Evolutionary conservation across 257 asterid genomes (phyloP).

Genomic region (Ocimum tenuiflorum): DNA sequence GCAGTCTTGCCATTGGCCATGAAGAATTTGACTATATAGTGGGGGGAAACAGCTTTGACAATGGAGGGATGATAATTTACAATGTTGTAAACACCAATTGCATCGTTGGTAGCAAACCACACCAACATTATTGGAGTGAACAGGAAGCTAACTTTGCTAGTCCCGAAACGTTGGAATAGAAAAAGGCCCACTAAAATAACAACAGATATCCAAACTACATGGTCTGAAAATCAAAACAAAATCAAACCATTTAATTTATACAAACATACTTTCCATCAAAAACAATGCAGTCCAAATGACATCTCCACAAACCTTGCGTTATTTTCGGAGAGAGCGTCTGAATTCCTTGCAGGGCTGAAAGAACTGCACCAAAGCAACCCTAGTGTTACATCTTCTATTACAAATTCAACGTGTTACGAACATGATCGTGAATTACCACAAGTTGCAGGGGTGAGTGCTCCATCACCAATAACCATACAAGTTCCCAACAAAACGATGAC

Average conservation of each 20-base stretch:
- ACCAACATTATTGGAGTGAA: conserved; percentile 61
- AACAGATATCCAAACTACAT: conserved; percentile 54
- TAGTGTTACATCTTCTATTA: not conserved
- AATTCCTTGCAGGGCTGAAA: conserved; percentile 76
- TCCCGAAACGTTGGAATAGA: conserved; percentile 54
- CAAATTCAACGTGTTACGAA: too few species aligned
- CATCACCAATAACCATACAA: conserved; percentile 83
- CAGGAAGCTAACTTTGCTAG: conserved; percentile 55
- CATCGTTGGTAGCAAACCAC: conserved; percentile 52
- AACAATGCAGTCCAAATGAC: not conserved
- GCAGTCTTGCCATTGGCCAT: conserved; percentile 38
- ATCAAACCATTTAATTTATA: not conserved
- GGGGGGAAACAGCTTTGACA: conserved; percentile 54
- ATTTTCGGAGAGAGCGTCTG: conserved; percentile 57
- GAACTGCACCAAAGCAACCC: conserved; percentile 30
- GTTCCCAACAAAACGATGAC: conserved; percentile 56
- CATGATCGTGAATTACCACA: conserved; percentile 31
- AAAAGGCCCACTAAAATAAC: conserved; percentile 43
- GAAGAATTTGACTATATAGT: conserved; percentile 40
- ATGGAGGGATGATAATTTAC: conserved; percentile 38
- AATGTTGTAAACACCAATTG: conserved; percentile 54
- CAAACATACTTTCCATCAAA: not conserved
- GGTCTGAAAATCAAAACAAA: conserved; percentile 23
- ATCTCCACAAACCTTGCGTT: conserved; percentile 41
- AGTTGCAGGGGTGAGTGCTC: conserved; percentile 78